Base-by-base conservation (phyloP, 768 basidiomycete species). In the Rhodotorula diobovata region DNA sequence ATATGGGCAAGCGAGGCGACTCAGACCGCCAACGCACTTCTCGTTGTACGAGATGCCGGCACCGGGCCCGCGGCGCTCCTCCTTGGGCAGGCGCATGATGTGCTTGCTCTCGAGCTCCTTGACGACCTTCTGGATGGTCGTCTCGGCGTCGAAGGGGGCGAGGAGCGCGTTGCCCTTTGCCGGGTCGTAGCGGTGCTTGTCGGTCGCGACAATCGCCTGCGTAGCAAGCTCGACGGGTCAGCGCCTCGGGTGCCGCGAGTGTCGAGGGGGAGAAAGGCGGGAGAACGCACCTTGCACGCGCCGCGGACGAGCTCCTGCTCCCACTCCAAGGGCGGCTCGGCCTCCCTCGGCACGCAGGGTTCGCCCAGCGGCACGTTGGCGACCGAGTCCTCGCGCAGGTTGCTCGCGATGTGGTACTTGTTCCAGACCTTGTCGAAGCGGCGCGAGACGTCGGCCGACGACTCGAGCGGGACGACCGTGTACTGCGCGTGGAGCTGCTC, bases 21-120 rank as follows among this genome's bases (percentile, higher is more conserved):
- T 14, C 48, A 21, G 21, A 14, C n/a, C n/a, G n/a, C n/a, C n/a
- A 4, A 76, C 82, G 30, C 67, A 85, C 91, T 81, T 79, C 75
- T 92, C 91, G 23, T 90, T 90, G 60, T 91, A 88, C 78, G 88
- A 90, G 62, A 90, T 80, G 63, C 85, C 85, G 63, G 90, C 85
- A 39, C 91, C 91, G 15, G 90, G 91, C 67, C 83, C 50, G 4
- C 66, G 56, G 32, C 68, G 86, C 55, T 83, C 81, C 14, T 84
- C 85, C 79, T 89, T 88, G 56, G 7, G 48, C 25, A 7, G 7
- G 11, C 23, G 48, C 41, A 50, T 12, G 25, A 50, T 28, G 25
- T 23, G 23, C 48, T 50, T 50, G 23, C 86, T 85, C 65, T 87
- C 83, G 16, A 85, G 80, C 78, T 87, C 89, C 2, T 89, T 86